Evolutionary conservation across 2,329 filamentous ascomycete genomes (phyloP).

Genomic region (Teratosphaeriaceae sp.): DNA sequence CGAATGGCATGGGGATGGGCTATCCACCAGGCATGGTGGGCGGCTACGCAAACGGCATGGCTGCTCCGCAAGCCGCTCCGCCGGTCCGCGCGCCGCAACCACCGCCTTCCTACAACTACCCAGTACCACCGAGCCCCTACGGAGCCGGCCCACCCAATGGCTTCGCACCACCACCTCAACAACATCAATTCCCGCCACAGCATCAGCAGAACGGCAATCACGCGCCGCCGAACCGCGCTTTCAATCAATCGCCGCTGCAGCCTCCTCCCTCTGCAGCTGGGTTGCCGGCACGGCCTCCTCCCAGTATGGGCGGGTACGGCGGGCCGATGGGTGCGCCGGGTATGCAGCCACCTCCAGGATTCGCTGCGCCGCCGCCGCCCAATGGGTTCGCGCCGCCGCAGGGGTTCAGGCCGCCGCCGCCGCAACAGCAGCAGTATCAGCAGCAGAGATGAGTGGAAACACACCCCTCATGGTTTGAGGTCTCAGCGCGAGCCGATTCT

Average conservation of each 20-base stretch:
- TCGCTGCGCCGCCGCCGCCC: conserved; percentile 24
- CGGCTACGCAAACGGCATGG: neutral
- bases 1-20: conserved; percentile 9
- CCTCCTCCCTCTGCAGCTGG: conserved; percentile 55
- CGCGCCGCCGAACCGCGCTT: conserved; percentile 19
- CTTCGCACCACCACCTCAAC: neutral
- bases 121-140: neutral
- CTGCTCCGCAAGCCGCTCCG: neutral
- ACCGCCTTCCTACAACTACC: conserved; percentile 13
- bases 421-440: conserved; percentile 12
- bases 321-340: conserved; percentile 51
- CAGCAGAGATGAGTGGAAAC: neutral
- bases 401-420: conserved; percentile 36
- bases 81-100: conserved; percentile 10
- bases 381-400: conserved; percentile 40
- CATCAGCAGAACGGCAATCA: neutral
- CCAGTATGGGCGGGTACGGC: conserved; percentile 60
- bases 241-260: conserved; percentile 44
- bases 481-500: too few species aligned
- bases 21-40: neutral
- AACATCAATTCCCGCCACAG: neutral
- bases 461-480: too few species aligned
- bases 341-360: conserved; percentile 28
- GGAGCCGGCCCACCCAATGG: neutral
- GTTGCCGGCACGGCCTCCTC: conserved; percentile 63